These are phyloP conservation scores for Glutinoglossum americanum DNA, from an alignment of 495 filamentous ascomycete genomes.

Conservation along the genomic window DNA sequence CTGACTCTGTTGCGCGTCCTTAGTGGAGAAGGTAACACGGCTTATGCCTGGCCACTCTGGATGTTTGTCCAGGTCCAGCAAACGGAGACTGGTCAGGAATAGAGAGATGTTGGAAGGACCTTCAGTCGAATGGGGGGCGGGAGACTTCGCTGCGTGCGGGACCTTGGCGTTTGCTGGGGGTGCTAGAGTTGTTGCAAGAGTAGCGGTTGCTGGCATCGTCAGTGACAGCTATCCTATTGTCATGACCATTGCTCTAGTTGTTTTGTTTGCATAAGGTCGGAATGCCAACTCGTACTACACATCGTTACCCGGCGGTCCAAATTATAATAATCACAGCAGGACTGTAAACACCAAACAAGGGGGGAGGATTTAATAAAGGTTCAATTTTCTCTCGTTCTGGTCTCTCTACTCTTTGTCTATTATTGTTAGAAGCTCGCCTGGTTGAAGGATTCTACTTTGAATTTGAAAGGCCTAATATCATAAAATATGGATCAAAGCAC, in stretches of 20 bases:
- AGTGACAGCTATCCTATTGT: not conserved
- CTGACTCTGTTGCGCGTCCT: constrained; percentile 45
- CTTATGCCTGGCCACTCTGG: constrained; percentile 61
- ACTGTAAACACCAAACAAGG: too few relatives aligned
- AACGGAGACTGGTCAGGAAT: constrained; percentile 58
- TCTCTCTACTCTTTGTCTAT: not conserved
- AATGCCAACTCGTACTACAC: not conserved
- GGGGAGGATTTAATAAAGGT: not conserved
- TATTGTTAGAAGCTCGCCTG: not conserved
- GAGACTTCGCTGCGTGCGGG: not conserved
- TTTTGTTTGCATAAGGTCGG: not conserved
- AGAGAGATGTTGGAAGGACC: constrained; percentile 34
- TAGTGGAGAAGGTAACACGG: constrained; percentile 38
- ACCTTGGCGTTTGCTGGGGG: not conserved
- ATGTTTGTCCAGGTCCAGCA: constrained; percentile 52
- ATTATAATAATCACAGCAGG: too few relatives aligned
- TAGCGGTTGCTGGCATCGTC: not conserved
- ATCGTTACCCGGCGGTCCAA: not conserved
- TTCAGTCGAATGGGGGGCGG: not conserved
- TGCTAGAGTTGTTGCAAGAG: not conserved
- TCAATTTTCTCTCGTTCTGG: not conserved
- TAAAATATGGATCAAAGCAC: not conserved
- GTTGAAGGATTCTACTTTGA: not conserved
- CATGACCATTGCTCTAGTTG: not conserved
- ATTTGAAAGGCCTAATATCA: not conserved